These are phyloP conservation scores for Polytrichum formosum DNA, from an alignment of 225 moss, liverwort and hornwort genomes.

Conservation along the genomic window DNA sequence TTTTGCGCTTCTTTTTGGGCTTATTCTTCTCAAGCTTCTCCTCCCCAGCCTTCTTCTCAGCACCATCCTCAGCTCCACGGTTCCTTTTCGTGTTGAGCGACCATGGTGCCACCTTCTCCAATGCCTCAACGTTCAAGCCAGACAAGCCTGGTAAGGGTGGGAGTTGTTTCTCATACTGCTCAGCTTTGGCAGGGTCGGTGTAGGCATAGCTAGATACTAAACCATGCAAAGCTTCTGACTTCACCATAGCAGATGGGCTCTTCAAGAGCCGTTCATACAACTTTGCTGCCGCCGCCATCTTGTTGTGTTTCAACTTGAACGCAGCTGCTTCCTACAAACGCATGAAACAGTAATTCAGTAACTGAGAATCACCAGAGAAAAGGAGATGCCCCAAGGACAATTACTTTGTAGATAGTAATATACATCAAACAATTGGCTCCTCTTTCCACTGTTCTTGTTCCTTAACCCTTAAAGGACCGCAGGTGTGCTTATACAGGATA, in stretches of 20 bases:
- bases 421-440: too few relatives aligned
- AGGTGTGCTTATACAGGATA: too few relatives aligned
- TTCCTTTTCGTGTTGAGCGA: constrained; percentile 56
- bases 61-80: constrained; percentile 63
- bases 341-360: too few relatives aligned
- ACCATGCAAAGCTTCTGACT: constrained; percentile 83
- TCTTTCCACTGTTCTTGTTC: too few relatives aligned
- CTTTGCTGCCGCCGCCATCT: constrained; percentile 73
- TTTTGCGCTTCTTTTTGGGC: constrained; percentile 82
- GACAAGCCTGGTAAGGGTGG: constrained; percentile 70
- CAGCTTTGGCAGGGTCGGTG: constrained; percentile 69
- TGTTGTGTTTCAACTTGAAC: constrained; percentile 92
- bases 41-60: constrained; percentile 53
- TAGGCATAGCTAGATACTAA: constrained; percentile 81
- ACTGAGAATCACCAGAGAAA: too few relatives aligned
- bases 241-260: constrained; percentile 68
- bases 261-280: constrained; percentile 72
- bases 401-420: too few relatives aligned
- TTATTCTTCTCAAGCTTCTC: constrained; percentile 61
- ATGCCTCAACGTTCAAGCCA: constrained; percentile 60
- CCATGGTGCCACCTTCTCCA: constrained; percentile 81
- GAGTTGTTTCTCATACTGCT: constrained; percentile 75
- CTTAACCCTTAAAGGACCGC: too few relatives aligned
- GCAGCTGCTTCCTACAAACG: constrained; percentile 63
- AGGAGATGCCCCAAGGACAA: too few relatives aligned